Base-by-base conservation (phyloP, 129 eudicot species). In the Deinandra increscens region DNA sequence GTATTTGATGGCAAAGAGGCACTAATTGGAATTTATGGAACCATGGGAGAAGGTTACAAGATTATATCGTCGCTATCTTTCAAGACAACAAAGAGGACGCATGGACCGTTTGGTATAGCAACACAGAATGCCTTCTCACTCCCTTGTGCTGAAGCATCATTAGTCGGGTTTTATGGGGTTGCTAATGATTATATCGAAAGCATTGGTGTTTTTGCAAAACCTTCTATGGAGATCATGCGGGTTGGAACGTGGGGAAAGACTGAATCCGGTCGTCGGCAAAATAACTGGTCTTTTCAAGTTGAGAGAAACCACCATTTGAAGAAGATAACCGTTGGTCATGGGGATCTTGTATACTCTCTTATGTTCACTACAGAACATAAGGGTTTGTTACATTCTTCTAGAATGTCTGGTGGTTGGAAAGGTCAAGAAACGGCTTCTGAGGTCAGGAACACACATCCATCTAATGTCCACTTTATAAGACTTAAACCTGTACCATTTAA, bases 81-180 rank as follows among this genome's bases (percentile, higher is more conserved):
- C 4, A 3, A 11, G 1, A 59, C 64, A 14, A 31, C 34, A 18
- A 59, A 59, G 10, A 14, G 19, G 20, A 33, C 42, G 9, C 42
- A 59, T 59, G 64, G 64, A 33, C 64, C 64, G 13, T 59, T 29
- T 59, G 64, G 64, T 59, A 4, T 9, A 11, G 3, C 42, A 59
- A 31, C 42, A 15, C 13, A 9, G 11, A 54, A 26, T 2, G 13
- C 23, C 20, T 54, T 54, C 34, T 6, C 60, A 8, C 7, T 54
- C 6, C 60, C 60, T 2, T 54, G 60, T 31, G 60, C 20, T 9
- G 19, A 20, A 20, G 31, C 12, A 1, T 54, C 31, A 18, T 54
- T 54, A 6, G 60, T 7, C 6, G 60, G 60, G 13, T 54, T 20
- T 54, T 55, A 8, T 55, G 62, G 62, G 6, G n/a, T 4, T 23